Conservation (phyloP, 768 basidiomycete species). For the Lactifluus echinatus region DNA sequence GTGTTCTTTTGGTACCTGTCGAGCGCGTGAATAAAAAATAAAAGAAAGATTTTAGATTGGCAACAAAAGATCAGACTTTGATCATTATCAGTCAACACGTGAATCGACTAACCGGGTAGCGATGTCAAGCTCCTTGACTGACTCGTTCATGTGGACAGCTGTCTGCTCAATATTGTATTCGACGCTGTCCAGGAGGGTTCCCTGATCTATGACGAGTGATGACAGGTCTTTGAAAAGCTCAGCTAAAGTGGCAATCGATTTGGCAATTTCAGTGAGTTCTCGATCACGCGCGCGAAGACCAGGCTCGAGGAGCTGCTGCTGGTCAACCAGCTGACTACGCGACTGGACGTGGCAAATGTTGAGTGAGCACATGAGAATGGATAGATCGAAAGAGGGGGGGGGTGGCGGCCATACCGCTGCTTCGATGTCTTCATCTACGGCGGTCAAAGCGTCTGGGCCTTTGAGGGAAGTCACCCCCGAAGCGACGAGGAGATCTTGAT, state of each 20-base stretch:
- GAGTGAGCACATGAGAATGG: slow-evolving; percentile 4
- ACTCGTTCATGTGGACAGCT: slow-evolving; percentile 69
- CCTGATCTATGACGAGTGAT: slow-evolving; percentile 92
- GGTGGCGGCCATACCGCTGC: slow-evolving; percentile 50
- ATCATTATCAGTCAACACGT: slow-evolving; percentile 13
- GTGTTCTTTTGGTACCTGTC: slow-evolving; percentile 88
- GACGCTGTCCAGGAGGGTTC: slow-evolving; percentile 90
- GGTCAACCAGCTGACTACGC: slow-evolving; percentile 26
- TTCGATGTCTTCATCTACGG: slow-evolving; percentile 84
- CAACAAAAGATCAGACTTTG: slow-evolving; percentile 3
- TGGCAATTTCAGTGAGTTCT: slow-evolving; percentile 84
- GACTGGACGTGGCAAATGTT: slow-evolving; percentile 26
- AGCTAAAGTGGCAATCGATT: slow-evolving; percentile 83
- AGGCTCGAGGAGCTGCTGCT: slow-evolving; percentile 31
- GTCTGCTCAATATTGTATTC: slow-evolving; percentile 98
- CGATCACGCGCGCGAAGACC: slow-evolving; percentile 44
- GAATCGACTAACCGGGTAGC: slow-evolving; percentile 62
- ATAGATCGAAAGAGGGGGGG: not conserved
- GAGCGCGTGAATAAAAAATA: not conserved
- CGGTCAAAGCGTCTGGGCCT: slow-evolving; percentile 74
- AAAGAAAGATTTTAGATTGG: not conserved
- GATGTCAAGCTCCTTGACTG: slow-evolving; percentile 72
- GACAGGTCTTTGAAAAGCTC: slow-evolving; percentile 96
- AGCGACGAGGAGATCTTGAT: slow-evolving; percentile 87
- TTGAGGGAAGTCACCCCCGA: slow-evolving; percentile 78